Evolutionary conservation across 73 alveolate species (phyloP).

Genomic region (Stentor roeselii): DNA sequence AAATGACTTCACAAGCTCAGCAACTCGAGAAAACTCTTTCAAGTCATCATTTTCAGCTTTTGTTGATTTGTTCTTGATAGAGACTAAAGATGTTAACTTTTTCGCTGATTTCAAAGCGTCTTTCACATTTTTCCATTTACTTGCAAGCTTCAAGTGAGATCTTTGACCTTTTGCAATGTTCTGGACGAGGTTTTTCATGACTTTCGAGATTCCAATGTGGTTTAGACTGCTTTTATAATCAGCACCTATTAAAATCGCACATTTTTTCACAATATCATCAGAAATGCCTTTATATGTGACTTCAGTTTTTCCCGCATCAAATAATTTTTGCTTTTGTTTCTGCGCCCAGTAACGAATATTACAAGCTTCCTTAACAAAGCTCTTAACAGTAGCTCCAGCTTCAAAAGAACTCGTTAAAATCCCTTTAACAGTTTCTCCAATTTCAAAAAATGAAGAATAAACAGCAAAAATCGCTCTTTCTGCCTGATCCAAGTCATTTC

Average conservation of each 20-base stretch:
- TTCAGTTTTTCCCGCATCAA: slow-evolving; percentile 14
- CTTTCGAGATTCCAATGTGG: slow-evolving; percentile 6
- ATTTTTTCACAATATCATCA: slow-evolving; percentile 7
- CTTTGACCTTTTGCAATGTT: background rate
- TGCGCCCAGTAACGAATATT: slow-evolving; percentile 10
- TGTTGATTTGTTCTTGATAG: background rate
- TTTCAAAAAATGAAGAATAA: background rate
- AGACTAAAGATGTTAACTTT: background rate
- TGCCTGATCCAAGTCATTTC: slow-evolving; percentile 18
- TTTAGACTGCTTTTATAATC: slow-evolving; percentile 15
- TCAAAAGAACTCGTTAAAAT: background rate
- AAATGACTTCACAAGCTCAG: background rate
- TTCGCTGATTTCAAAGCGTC: background rate
- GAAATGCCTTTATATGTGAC: background rate
- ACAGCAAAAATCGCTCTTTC: slow-evolving; percentile 27
- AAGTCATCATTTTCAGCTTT: slow-evolving; percentile 15
- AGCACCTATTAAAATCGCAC: background rate
- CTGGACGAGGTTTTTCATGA: slow-evolving; percentile 1
- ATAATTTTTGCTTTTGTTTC: slow-evolving; percentile 13
- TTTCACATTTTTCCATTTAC: slow-evolving; percentile 20
- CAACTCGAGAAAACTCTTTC: slow-evolving; percentile 21
- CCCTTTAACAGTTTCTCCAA: background rate
- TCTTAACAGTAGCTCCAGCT: background rate
- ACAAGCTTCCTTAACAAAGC: background rate
- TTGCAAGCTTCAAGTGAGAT: background rate